These are phyloP conservation scores for Lichtheimia hyalospora DNA, from an alignment of 371 early-diverging fungal genomes.

Conservation along the genomic window DNA sequence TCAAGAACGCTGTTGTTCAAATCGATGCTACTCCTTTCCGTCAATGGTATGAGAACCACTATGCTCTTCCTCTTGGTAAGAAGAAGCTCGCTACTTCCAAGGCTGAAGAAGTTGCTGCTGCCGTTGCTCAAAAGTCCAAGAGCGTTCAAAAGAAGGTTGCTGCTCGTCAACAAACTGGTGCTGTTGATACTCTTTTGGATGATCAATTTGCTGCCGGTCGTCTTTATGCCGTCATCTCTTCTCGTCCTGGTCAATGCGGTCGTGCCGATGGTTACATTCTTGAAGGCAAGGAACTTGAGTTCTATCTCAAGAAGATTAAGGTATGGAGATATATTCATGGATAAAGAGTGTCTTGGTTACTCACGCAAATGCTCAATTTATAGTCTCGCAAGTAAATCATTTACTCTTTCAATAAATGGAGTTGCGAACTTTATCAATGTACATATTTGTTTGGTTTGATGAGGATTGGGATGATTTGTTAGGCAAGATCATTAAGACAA, in stretches of 20 bases:
- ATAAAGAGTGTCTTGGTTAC: background rate
- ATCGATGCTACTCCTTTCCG: conserved; percentile 99
- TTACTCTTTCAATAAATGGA: background rate
- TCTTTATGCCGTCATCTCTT: conserved; percentile 93
- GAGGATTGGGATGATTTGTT: too few species aligned
- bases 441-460: too few species aligned
- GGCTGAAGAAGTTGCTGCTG: conserved; percentile 54
- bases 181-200: conserved; percentile 88
- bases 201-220: conserved; percentile 97
- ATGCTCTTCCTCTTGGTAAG: conserved; percentile 88
- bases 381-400: conserved; percentile 19
- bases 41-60: conserved; percentile 98
- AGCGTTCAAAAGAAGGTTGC: conserved; percentile 88
- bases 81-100: conserved; percentile 72
- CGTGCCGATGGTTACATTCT: conserved; percentile 99
- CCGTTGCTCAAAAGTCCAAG: conserved; percentile 85
- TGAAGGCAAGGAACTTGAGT: conserved; percentile 98
- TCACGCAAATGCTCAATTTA: background rate
- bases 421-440: too few species aligned
- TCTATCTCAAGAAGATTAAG: conserved; percentile 95
- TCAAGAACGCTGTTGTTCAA: conserved; percentile 98
- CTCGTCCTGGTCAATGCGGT: conserved; percentile 99
- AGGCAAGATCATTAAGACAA: too few species aligned
- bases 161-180: conserved; percentile 78
- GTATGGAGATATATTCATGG: conserved; percentile 14